Evolutionary conservation across 2,329 filamentous ascomycete species (phyloP).

Genomic region (Diaporthe vaccinii): DNA sequence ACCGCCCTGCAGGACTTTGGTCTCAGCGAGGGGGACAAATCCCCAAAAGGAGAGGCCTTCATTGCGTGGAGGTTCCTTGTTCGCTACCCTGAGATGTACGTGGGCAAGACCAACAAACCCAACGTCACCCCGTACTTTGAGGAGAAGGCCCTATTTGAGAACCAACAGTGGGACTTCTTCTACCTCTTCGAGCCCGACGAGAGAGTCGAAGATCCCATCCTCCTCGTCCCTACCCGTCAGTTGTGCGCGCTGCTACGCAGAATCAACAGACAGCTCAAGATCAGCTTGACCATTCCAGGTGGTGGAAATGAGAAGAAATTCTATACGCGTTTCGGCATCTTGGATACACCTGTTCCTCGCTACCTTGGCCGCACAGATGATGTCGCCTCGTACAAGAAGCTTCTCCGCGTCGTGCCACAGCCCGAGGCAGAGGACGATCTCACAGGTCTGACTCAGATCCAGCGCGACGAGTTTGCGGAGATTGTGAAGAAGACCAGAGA

Average conservation of each 20-base stretch:
- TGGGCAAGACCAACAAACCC: conserved; percentile 65
- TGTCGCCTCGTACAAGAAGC: conserved; percentile 50
- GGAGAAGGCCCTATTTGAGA: conserved; percentile 66
- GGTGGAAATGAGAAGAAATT: conserved; percentile 68
- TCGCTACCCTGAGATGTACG: conserved; percentile 71
- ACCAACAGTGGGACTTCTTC: conserved; percentile 80
- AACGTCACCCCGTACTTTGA: conserved; percentile 68
- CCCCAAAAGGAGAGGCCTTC: conserved; percentile 52
- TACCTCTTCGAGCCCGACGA: conserved; percentile 71
- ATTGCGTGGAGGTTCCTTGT: conserved; percentile 66
- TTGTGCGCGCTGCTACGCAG: conserved; percentile 73
- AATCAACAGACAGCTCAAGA: conserved; percentile 72
- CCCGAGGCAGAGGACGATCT: conserved; percentile 53
- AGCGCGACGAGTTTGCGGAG: conserved; percentile 58
- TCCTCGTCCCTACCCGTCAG: conserved; percentile 78
- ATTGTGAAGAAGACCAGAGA: conserved; percentile 55
- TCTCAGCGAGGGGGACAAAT: conserved; percentile 47
- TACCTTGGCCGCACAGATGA: conserved; percentile 73
- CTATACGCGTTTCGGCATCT: conserved; percentile 70
- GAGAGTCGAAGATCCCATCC: conserved; percentile 64
- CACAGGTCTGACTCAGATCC: conserved; percentile 46
- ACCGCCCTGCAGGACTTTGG: conserved; percentile 33
- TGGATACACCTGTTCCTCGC: conserved; percentile 73
- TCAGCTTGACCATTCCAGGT: conserved; percentile 69
- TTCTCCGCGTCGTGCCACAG: conserved; percentile 53